phyloP scores from a whole-genome alignment of 306 rosid species.

The Alnus glutinosa region DNA sequence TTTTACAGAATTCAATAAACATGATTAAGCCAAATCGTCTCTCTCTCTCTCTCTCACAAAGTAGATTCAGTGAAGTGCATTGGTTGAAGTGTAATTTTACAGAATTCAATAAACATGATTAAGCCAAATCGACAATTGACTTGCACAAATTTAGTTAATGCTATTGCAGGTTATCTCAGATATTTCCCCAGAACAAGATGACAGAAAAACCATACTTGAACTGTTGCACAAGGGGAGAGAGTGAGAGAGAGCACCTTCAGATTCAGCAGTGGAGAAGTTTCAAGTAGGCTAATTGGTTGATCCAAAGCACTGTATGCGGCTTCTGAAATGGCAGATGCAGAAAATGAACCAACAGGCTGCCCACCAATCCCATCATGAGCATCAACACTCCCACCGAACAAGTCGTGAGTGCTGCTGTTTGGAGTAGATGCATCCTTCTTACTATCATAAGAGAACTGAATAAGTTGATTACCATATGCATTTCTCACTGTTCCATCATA shows the following conservation, averaged over 20 bases:
- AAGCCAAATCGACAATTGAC: neutral
- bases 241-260: conserved; percentile 50
- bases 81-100: neutral
- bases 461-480: conserved; percentile 74
- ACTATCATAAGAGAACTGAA: conserved; percentile 65
- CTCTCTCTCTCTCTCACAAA: no score
- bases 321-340: conserved; percentile 94
- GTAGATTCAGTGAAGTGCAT: neutral
- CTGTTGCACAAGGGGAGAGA: neutral
- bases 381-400: conserved; percentile 16
- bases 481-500: conserved; percentile 96
- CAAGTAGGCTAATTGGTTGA: conserved; percentile 92
- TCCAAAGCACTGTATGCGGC: conserved; percentile 98
- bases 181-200: conserved; percentile 1
- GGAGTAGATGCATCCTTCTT: conserved; percentile 30
- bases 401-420: conserved; percentile 10
- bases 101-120: neutral
- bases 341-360: conserved; percentile 83
- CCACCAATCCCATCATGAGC: conserved; percentile 47
- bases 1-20: neutral
- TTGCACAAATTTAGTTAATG: neutral
- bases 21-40: neutral
- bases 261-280: conserved; percentile 86
- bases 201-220: neutral
- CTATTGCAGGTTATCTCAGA: neutral